Conservation (phyloP, 2,329 filamentous ascomycete species). For the Hymenotorrendiella dingleyae region DNA sequence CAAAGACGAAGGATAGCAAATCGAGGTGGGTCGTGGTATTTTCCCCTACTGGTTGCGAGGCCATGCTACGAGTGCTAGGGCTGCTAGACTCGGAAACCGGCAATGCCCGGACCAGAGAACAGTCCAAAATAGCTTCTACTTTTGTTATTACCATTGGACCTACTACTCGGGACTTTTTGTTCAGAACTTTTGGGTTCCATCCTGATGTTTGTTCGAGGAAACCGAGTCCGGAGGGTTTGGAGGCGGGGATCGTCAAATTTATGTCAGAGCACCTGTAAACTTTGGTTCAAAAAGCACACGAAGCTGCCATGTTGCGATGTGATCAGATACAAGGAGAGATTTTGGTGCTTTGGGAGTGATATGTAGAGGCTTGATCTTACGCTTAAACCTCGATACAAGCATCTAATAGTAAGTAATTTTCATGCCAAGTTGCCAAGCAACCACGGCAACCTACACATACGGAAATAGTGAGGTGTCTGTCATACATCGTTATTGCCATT, state of each 20-base stretch:
- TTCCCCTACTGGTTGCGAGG: constrained; percentile 59
- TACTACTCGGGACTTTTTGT: constrained; percentile 75
- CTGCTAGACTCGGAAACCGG: constrained; percentile 43
- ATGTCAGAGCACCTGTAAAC: too few species aligned
- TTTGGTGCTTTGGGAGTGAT: too few species aligned
- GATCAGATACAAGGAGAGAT: too few species aligned
- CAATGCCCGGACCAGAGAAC: constrained; percentile 28
- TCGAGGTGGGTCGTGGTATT: constrained; percentile 72
- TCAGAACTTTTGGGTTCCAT: constrained; percentile 56
- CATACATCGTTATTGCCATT: too few species aligned
- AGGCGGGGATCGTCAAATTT: constrained; percentile 53
- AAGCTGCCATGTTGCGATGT: too few species aligned
- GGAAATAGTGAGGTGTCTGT: too few species aligned
- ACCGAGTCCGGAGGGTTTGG: constrained; percentile 76
- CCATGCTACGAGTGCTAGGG: constrained; percentile 49
- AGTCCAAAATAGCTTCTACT: constrained; percentile 37
- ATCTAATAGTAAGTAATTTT: too few species aligned
- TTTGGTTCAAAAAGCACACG: too few species aligned
- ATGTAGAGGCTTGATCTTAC: too few species aligned
- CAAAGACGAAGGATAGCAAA: constrained; percentile 35
- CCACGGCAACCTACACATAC: too few species aligned
- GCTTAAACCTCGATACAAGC: too few species aligned
- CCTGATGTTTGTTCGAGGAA: constrained; percentile 75
- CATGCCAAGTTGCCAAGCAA: too few species aligned
- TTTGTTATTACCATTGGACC: constrained; percentile 86